Evolutionary conservation across 2,329 filamentous ascomycete species (phyloP).

Genomic region (Taxawa tesnikishii): DNA sequence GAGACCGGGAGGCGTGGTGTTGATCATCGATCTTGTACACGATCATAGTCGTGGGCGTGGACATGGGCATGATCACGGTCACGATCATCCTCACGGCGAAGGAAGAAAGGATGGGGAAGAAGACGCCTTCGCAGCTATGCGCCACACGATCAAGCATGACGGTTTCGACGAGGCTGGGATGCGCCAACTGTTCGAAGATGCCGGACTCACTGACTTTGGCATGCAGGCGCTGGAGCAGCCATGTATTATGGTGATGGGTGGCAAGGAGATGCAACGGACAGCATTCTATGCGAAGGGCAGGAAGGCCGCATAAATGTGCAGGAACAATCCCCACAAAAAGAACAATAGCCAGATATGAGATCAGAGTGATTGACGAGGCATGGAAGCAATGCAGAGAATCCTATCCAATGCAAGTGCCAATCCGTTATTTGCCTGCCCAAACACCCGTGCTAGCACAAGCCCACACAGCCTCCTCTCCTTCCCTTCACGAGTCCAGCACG

Average conservation of each 20-base stretch:
- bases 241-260: constrained; percentile 15
- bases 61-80: not conserved
- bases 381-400: too few species aligned
- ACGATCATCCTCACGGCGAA: constrained; percentile 4
- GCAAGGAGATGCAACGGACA: constrained; percentile 14
- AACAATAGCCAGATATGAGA: too few species aligned
- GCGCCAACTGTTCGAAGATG: constrained; percentile 13
- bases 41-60: not conserved
- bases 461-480: too few species aligned
- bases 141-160: constrained; percentile 20
- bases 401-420: too few species aligned
- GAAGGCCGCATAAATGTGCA: too few species aligned
- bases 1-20: constrained; percentile 15
- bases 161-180: constrained; percentile 17
- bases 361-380: too few species aligned
- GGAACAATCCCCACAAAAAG: too few species aligned
- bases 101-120: not conserved
- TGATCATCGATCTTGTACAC: constrained; percentile 17
- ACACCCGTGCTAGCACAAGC: too few species aligned
- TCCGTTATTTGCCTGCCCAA: too few species aligned
- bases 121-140: constrained; percentile 9
- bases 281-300: constrained; percentile 20
- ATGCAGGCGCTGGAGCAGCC: constrained; percentile 16
- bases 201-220: constrained; percentile 18
- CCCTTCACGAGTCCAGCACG: too few species aligned